Evolutionary conservation across 805 yeast species (phyloP).

Genomic region (Ogataea zsoltii): DNA sequence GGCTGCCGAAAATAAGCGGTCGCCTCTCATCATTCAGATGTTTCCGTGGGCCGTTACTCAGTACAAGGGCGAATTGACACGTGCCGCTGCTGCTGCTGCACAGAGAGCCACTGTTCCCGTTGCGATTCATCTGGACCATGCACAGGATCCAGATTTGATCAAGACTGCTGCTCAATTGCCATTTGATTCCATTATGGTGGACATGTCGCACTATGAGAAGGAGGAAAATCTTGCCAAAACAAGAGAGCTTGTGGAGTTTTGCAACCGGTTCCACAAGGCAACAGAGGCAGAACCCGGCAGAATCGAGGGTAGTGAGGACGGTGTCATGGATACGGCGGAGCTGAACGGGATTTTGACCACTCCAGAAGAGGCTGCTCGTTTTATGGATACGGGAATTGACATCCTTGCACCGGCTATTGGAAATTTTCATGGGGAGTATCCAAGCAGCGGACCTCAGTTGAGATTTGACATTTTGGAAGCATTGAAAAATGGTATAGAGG

Average conservation of each 20-base stretch:
- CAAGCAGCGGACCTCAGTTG: conserved; percentile 35
- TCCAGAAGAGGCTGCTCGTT: conserved; percentile 34
- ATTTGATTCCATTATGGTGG: conserved; percentile 42
- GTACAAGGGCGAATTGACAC: conserved; percentile 31
- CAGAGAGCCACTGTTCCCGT: conserved; percentile 37
- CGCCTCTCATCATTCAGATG: conserved; percentile 37
- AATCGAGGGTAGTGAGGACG: conserved; percentile 42
- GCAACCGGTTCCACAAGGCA: conserved; percentile 31
- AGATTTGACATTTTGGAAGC: conserved; percentile 30
- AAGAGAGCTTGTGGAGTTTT: conserved; percentile 32
- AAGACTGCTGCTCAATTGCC: conserved; percentile 35
- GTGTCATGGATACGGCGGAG: conserved; percentile 28
- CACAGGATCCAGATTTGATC: conserved; percentile 34
- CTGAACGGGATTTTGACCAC: conserved; percentile 36
- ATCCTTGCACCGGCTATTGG: conserved; percentile 41
- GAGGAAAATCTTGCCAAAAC: conserved; percentile 35
- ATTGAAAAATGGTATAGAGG: conserved; percentile 21
- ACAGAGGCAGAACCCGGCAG: conserved; percentile 43
- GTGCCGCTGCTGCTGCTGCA: conserved; percentile 29
- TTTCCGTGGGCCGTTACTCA: conserved; percentile 41
- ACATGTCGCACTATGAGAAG: conserved; percentile 39
- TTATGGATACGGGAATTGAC: conserved; percentile 38
- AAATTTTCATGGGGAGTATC: conserved; percentile 40
- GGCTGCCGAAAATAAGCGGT: conserved; percentile 36
- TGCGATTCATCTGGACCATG: conserved; percentile 39